Conservation (phyloP, 495 filamentous ascomycete species). For the Filosporella fistucella region DNA sequence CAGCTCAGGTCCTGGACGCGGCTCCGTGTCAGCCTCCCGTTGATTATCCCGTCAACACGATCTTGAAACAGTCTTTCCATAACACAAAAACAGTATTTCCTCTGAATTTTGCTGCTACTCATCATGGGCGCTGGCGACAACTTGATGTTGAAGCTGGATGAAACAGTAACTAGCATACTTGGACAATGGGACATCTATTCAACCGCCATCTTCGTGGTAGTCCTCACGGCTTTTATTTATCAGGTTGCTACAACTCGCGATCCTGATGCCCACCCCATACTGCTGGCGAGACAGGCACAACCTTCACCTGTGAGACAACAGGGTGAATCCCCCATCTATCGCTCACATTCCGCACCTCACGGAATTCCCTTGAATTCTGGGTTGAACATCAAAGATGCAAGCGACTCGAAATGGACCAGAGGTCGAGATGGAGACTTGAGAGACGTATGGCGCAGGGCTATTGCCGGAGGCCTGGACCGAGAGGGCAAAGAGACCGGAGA, state of each 20-base stretch:
- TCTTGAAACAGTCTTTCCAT: neutral
- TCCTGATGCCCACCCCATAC: slow-evolving; percentile 85
- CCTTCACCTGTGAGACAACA: slow-evolving; percentile 73
- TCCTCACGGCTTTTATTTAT: slow-evolving; percentile 61
- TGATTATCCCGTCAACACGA: neutral
- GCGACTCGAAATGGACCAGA: slow-evolving; percentile 72
- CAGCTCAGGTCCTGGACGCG: no score
- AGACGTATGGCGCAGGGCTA: slow-evolving; percentile 82
- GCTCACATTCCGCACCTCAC: slow-evolving; percentile 76
- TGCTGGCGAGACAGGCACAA: slow-evolving; percentile 80
- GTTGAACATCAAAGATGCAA: slow-evolving; percentile 79
- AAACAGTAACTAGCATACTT: slow-evolving; percentile 59
- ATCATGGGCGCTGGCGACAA: slow-evolving; percentile 46
- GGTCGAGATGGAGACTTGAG: slow-evolving; percentile 87
- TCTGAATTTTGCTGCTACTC: no score
- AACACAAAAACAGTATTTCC: no score
- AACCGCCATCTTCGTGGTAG: slow-evolving; percentile 55
- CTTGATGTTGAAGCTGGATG: slow-evolving; percentile 59
- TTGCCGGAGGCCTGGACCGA: slow-evolving; percentile 56
- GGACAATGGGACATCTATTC: slow-evolving; percentile 77
- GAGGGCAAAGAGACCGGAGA: slow-evolving; percentile 54
- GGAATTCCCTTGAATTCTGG: slow-evolving; percentile 78
- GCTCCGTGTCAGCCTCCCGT: slow-evolving; percentile 4
- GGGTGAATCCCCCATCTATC: slow-evolving; percentile 78
- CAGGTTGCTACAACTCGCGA: slow-evolving; percentile 49